These are phyloP conservation scores for Penicillium longicatenatum DNA, from an alignment of 495 filamentous ascomycete species.

Conservation along the genomic window DNA sequence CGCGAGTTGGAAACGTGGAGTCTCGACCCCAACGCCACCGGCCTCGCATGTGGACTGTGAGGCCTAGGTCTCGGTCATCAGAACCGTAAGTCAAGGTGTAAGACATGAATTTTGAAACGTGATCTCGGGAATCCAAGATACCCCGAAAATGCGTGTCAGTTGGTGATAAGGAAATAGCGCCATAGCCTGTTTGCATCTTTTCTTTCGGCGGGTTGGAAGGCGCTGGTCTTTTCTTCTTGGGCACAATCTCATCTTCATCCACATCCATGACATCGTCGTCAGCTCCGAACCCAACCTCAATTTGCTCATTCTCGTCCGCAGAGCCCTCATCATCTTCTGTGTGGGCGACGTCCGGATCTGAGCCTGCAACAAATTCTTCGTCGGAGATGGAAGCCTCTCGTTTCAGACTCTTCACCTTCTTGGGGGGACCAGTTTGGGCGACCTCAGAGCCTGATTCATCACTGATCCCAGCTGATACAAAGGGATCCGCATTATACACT, in stretches of 20 bases:
- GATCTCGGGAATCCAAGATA: conserved; percentile 37
- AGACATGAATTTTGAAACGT: conserved; percentile 43
- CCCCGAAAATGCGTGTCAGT: conserved; percentile 41
- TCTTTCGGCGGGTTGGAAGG: neutral
- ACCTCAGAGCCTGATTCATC: conserved; percentile 32
- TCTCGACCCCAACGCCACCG: conserved; percentile 49
- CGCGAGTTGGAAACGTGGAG: conserved; percentile 51
- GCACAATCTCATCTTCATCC: conserved; percentile 1
- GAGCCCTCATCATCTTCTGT: conserved; percentile 15
- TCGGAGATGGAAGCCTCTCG: conserved; percentile 30
- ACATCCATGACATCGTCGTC: conserved; percentile 22
- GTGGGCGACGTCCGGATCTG: conserved; percentile 28
- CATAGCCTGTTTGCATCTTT: neutral
- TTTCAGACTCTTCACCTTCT: conserved; percentile 17
- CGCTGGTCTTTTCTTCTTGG: conserved; percentile 6
- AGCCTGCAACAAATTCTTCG: conserved; percentile 31
- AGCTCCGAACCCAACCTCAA: conserved; percentile 12
- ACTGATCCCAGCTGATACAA: conserved; percentile 33
- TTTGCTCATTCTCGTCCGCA: conserved; percentile 20
- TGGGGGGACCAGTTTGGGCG: neutral
- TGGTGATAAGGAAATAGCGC: neutral
- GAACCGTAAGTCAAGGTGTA: conserved; percentile 42
- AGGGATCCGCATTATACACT: conserved; percentile 41
- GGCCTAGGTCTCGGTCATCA: conserved; percentile 48
- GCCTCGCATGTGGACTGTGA: conserved; percentile 48